These are phyloP conservation scores for Miscanthus lutarioriparius DNA, from an alignment of 176 grass and related monocot species.

Conservation along the genomic window DNA sequence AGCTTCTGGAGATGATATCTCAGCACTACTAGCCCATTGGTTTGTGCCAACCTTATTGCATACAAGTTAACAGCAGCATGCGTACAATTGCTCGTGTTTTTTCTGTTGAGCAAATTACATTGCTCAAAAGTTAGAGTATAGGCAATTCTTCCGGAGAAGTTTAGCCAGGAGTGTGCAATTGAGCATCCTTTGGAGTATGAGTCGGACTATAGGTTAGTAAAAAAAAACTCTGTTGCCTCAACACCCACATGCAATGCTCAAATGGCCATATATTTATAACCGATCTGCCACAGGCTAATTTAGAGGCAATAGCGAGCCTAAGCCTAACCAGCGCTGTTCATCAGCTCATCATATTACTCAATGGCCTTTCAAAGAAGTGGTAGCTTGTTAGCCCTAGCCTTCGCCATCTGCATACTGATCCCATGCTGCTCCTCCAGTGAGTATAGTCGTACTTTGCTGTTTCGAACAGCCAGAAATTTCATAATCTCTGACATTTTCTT, in stretches of 20 bases:
- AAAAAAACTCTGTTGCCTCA: background rate
- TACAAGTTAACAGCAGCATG: background rate
- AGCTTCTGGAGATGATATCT: background rate
- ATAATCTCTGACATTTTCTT: background rate
- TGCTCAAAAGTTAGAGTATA: background rate
- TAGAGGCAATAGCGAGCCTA: background rate
- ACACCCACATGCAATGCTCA: background rate
- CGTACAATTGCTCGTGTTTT: background rate
- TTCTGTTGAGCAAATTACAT: background rate
- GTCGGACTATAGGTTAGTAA: constrained; percentile 5
- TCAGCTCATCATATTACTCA: background rate
- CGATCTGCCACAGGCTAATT: background rate
- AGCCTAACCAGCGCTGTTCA: background rate
- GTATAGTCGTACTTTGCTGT: background rate
- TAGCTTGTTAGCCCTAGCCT: background rate
- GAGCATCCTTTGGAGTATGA: constrained; percentile 24
- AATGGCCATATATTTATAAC: constrained; percentile 29
- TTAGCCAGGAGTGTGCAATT: constrained; percentile 28
- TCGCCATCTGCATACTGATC: constrained; percentile 24
- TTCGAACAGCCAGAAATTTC: background rate
- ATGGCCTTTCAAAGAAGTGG: background rate
- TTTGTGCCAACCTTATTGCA: background rate
- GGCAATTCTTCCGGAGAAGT: constrained; percentile 18
- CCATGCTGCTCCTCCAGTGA: constrained; percentile 31
- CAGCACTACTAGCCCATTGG: background rate